Base-by-base conservation (phyloP, 2,329 filamentous ascomycete genomes). In the Calonectria leucothoes region DNA sequence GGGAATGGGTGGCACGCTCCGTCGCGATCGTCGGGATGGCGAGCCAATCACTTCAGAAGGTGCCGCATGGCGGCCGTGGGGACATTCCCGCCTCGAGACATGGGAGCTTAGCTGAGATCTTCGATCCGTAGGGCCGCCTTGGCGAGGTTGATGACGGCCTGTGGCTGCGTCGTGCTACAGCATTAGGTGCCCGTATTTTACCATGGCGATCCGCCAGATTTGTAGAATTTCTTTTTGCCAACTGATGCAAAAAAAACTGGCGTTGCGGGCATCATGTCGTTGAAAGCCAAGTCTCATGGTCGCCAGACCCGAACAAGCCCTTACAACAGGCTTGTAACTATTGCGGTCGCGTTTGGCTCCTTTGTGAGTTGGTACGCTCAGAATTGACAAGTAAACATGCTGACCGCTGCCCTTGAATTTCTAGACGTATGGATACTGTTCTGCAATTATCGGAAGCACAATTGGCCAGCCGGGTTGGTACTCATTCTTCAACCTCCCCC, bases 381-480 rank as follows among this genome's bases (percentile, higher is more conserved):
- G 1, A 27, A 37, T 23, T 11, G 15, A 20, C 4, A 3, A 14
- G 48, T 20, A 27, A 12, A 5, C 6, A n/a, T 35, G 20, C 51
- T 61, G 29, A 68, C 31, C 33, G 20, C 0, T 7, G 23, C 2
- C 4, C 0, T 7, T 7, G 7, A 11, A 15, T 31, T 33, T 48
- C 1, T 68, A 88, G 86, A 89, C 88, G 2, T 89, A 89, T 74
- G 88, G 88, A 27, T 89, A 89, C 75, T 86, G 84, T 66, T 83
- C 88, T 11, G 88, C 87, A 2, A 85, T 89, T 45, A 89, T 89
- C 45, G 83, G 85, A 48, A 88, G 86, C 70, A 89, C 88, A 20
- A 89, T 89, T 66, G 88, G 88, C 11, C 87, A 89, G 69, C 87
- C 88, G 4, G 87, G 87, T 74, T 89, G 87, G 87, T 89, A 88